These are phyloP conservation scores for Exophiala alcalophila DNA, from an alignment of 2,329 filamentous ascomycete genomes.

Conservation along the genomic window DNA sequence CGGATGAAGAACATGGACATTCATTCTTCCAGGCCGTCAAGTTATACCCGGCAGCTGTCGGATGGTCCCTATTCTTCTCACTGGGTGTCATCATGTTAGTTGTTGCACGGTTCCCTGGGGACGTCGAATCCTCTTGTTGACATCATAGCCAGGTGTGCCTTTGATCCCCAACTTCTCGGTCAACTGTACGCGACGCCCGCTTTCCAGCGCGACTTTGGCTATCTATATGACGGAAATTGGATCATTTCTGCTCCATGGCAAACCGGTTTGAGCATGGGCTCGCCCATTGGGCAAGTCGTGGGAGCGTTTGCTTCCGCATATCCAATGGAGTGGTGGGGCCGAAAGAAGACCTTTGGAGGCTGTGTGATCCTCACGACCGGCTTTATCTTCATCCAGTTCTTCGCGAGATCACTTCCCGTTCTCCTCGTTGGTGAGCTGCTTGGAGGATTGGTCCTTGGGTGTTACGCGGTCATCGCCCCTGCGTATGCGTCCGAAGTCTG, in stretches of 20 bases:
- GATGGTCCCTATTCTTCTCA: conserved; percentile 37
- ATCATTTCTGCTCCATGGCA: conserved; percentile 60
- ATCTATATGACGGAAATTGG: conserved; percentile 41
- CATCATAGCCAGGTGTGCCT: conserved; percentile 38
- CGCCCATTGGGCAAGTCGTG: conserved; percentile 47
- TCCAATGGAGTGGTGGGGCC: conserved; percentile 40
- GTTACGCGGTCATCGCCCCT: conserved; percentile 50
- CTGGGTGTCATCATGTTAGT: conserved; percentile 36
- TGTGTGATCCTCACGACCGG: conserved; percentile 27
- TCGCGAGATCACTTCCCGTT: conserved; percentile 35
- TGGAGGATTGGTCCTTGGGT: conserved; percentile 48
- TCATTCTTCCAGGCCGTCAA: conserved; percentile 40
- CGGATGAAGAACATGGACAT: conserved; percentile 37
- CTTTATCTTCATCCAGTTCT: conserved; percentile 33
- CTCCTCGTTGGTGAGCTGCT: conserved; percentile 49
- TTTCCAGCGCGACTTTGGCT: conserved; percentile 58
- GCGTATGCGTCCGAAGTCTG: conserved; percentile 45
- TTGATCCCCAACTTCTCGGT: conserved; percentile 63
- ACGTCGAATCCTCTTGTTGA: too few species aligned
- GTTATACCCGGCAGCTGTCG: conserved; percentile 46
- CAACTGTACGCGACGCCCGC: conserved; percentile 60
- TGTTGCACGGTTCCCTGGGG: too few species aligned
- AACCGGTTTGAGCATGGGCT: conserved; percentile 56
- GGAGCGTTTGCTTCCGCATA: conserved; percentile 41
- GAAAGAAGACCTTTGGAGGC: conserved; percentile 31